Conservation (phyloP, 805 yeast genomes). For the Pichia kluyveri region DNA sequence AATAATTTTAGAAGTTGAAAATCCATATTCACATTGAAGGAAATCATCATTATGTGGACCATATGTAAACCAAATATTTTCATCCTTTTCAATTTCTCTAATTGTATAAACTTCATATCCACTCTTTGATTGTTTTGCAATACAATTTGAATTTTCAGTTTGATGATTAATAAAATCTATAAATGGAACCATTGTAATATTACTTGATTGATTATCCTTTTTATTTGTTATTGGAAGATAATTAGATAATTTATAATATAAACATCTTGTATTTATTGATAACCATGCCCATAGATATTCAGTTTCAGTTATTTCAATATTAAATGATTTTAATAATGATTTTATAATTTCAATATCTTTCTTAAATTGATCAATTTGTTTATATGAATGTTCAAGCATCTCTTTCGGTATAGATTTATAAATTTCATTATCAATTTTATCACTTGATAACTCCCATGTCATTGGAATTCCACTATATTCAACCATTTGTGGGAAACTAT, state of each 20-base stretch:
- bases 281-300: constrained; percentile 67
- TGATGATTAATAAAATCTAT: constrained; percentile 82
- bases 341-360: constrained; percentile 32
- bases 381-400: constrained; percentile 29
- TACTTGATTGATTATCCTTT: constrained; percentile 33
- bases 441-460: constrained; percentile 35
- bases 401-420: constrained; percentile 36
- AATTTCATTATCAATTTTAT: constrained; percentile 8
- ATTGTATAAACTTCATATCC: constrained; percentile 47
- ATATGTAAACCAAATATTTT: constrained; percentile 66
- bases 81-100: constrained; percentile 25
- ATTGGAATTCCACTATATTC: constrained; percentile 56
- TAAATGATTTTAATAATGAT: not conserved
- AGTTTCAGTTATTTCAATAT: constrained; percentile 12
- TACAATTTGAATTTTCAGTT: constrained; percentile 40
- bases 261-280: constrained; percentile 84
- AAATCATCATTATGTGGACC: constrained; percentile 88
- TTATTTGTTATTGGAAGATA: constrained; percentile 27
- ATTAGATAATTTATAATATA: constrained; percentile 59
- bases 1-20: constrained; percentile 50
- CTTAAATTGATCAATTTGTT: constrained; percentile 34
- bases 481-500: constrained; percentile 46
- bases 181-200: constrained; percentile 85
- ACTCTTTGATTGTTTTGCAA: constrained; percentile 32
- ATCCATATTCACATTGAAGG: constrained; percentile 81